These are phyloP conservation scores for Echeveria elegans DNA, from an alignment of 164 flowering plant species.

Conservation along the genomic window DNA sequence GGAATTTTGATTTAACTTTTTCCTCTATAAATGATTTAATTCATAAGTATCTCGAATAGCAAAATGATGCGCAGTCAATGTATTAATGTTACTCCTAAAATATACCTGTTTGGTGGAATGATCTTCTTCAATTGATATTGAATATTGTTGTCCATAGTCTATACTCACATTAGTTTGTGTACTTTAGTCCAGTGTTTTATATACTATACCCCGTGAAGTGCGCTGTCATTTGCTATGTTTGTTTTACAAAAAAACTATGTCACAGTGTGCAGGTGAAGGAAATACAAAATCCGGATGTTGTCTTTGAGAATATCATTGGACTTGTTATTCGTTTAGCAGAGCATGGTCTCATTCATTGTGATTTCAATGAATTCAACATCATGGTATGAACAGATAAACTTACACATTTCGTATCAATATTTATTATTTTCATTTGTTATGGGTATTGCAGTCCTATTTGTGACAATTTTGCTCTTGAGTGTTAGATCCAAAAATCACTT, in stretches of 20 bases:
- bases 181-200: too few relatives aligned
- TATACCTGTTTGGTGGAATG: not conserved
- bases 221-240: not conserved
- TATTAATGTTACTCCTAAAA: not conserved
- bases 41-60: not conserved
- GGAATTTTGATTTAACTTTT: not conserved
- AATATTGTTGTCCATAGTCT: too few relatives aligned
- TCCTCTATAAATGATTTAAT: not conserved
- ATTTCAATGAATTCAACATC: slow-evolving; percentile 93
- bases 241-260: not conserved
- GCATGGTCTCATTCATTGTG: slow-evolving; percentile 95
- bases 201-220: not conserved
- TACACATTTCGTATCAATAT: not conserved
- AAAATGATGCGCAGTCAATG: not conserved
- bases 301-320: slow-evolving; percentile 74
- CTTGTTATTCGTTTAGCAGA: slow-evolving; percentile 80
- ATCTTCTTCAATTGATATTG: not conserved
- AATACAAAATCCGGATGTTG: slow-evolving; percentile 65
- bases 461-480: not conserved
- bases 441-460: not conserved
- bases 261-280: slow-evolving; percentile 86
- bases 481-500: not conserved
- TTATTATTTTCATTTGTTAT: not conserved
- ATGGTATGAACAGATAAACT: slow-evolving; percentile 45
- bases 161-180: not conserved